Percentiles rank a stretch among this genome's conserved stretches.
Conservation (phyloP, 345 rosid species). For the Eucalyptus cloeziana region DNA sequence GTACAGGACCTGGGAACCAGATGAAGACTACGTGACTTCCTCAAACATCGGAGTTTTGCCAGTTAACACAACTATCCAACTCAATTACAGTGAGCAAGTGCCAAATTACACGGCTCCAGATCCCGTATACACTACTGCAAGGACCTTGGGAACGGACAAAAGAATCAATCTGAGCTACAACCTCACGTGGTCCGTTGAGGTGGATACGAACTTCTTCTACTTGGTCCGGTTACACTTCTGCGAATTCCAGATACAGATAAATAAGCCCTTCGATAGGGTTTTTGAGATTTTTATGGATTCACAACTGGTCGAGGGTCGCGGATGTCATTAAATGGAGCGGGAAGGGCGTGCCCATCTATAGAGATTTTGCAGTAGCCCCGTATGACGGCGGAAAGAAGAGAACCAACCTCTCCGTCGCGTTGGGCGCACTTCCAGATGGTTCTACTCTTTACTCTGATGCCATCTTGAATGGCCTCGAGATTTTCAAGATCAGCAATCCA, state of each 20-base stretch:
- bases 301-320: background rate
- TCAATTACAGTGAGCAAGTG: background rate
- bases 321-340: slow-evolving; percentile 6
- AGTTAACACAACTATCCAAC: background rate
- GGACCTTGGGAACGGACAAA: slow-evolving; percentile 7
- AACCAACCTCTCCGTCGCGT: background rate
- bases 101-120: slow-evolving; percentile 16
- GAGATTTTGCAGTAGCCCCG: slow-evolving; percentile 11
- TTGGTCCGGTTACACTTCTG: slow-evolving; percentile 35
- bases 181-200: slow-evolving; percentile 19
- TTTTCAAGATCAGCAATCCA: slow-evolving; percentile 15
- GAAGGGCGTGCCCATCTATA: slow-evolving; percentile 5
- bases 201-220: slow-evolving; percentile 19
- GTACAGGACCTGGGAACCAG: slow-evolving; percentile 19
- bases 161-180: background rate
- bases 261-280: background rate
- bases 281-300: slow-evolving; percentile 12
- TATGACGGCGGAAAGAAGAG: background rate
- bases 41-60: background rate
- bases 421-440: slow-evolving; percentile 1
- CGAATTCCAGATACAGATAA: slow-evolving; percentile 1
- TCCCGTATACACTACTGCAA: slow-evolving; percentile 3
- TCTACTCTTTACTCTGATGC: slow-evolving; percentile 9
- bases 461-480: slow-evolving; percentile 24
- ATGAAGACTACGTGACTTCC: background rate